A percentile compares a stretch with the other conserved stretches of the same genome.
phyloP scores from a whole-genome alignment of 1,284 basidiomycete genomes.

The Meira nashicola region DNA sequence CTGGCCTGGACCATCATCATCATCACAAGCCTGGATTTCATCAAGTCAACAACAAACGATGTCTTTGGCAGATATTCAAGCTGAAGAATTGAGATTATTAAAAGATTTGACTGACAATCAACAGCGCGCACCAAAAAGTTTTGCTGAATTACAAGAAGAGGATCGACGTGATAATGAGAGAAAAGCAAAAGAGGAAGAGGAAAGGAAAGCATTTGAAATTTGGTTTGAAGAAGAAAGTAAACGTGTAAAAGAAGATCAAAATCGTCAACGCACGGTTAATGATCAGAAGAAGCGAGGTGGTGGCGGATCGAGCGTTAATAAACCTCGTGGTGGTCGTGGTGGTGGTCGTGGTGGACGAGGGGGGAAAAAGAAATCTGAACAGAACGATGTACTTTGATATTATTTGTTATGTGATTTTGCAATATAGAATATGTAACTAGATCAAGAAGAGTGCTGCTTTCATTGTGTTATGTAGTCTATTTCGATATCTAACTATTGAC shows the following conservation, averaged over 20 bases:
- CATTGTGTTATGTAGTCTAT: too few species aligned
- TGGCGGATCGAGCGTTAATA: not conserved
- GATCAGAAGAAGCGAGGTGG: not conserved
- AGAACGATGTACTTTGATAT: too few species aligned
- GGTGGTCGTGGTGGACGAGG: too few species aligned
- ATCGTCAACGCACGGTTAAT: too few species aligned
- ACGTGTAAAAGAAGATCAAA: conserved; percentile 21
- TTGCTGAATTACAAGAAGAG: conserved; percentile 44
- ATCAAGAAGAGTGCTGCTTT: too few species aligned
- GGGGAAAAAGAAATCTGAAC: too few species aligned
- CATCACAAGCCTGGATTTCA: not conserved
- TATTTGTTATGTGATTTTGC: too few species aligned
- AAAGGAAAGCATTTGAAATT: conserved; percentile 44
- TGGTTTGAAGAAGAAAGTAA: conserved; percentile 51
- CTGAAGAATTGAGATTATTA: conserved; percentile 34
- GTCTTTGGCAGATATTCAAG: conserved; percentile 44
- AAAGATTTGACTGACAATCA: conserved; percentile 23
- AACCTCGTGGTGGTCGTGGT: too few species aligned
- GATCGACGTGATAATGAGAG: conserved; percentile 35
- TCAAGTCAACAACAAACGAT: too few species aligned
- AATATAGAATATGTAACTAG: too few species aligned
- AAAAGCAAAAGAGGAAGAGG: conserved; percentile 29
- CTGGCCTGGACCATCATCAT: not conserved
- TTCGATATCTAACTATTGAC: too few species aligned
- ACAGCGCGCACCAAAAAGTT: conserved; percentile 25